Percentiles rank a stretch among this genome's conserved stretches.
These are phyloP conservation scores for Hyphopichia buzzinii DNA, from an alignment of 1,139 yeast species.

Conservation along the genomic window DNA sequence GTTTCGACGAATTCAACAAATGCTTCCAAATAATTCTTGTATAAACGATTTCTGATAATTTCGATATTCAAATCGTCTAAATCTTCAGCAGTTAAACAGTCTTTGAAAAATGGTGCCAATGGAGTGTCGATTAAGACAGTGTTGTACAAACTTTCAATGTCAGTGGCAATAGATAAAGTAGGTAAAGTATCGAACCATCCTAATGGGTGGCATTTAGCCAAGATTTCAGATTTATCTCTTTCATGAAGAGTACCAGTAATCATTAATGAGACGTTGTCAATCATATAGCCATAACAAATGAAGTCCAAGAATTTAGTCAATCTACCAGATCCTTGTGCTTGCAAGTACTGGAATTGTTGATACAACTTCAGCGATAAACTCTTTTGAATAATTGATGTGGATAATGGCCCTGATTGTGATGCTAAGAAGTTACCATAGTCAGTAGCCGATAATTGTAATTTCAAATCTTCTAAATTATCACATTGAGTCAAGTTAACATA, in stretches of 20 bases:
- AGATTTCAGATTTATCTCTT: slow-evolving; percentile 82
- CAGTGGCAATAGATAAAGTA: slow-evolving; percentile 90
- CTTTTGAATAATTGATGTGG: slow-evolving; percentile 82
- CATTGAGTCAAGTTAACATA: slow-evolving; percentile 94
- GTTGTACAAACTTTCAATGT: slow-evolving; percentile 85
- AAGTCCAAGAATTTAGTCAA: slow-evolving; percentile 82
- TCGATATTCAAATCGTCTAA: slow-evolving; percentile 95
- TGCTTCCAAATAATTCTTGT: slow-evolving; percentile 90
- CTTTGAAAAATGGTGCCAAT: slow-evolving; percentile 91
- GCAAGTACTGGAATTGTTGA: slow-evolving; percentile 81
- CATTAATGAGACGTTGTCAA: slow-evolving; percentile 93
- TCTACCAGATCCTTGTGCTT: slow-evolving; percentile 80
- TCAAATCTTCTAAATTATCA: slow-evolving; percentile 89
- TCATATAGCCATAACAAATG: slow-evolving; percentile 96
- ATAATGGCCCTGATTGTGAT: slow-evolving; percentile 74
- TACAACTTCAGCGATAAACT: slow-evolving; percentile 72
- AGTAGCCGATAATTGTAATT: slow-evolving; percentile 89
- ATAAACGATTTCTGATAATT: slow-evolving; percentile 85
- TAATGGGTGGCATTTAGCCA: slow-evolving; percentile 89
- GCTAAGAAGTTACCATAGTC: slow-evolving; percentile 92
- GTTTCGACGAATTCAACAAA: slow-evolving; percentile 64
- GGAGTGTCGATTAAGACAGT: slow-evolving; percentile 98
- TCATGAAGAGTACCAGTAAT: slow-evolving; percentile 97
- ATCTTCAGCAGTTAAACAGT: slow-evolving; percentile 89
- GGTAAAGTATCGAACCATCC: slow-evolving; percentile 99